phyloP scores from a whole-genome alignment of 148 eudicot genomes.

The Euryodendron excelsum region DNA sequence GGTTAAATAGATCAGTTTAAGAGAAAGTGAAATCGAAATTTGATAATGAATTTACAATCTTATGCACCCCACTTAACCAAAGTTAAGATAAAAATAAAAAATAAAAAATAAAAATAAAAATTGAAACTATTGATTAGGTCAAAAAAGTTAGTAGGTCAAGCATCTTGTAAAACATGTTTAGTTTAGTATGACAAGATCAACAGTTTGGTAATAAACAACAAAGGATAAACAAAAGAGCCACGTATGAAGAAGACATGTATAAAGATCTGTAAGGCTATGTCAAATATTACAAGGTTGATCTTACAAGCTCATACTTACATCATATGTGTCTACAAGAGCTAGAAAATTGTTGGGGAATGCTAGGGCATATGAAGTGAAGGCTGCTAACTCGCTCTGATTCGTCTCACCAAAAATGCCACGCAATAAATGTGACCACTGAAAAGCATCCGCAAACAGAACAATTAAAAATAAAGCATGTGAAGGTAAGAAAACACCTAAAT shows the following conservation, averaged over 20 bases:
- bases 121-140: neutral
- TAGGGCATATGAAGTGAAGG: conserved; percentile 89
- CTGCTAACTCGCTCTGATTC: conserved; percentile 93
- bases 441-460: conserved; percentile 15
- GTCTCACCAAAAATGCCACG: conserved; percentile 73
- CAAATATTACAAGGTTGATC: neutral
- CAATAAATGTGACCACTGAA: conserved; percentile 58
- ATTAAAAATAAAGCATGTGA: neutral
- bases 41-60: conserved; percentile 3
- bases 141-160: neutral
- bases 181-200: neutral
- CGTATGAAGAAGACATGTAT: neutral
- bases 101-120: neutral
- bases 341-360: conserved; percentile 84
- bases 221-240: neutral
- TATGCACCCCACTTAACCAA: neutral
- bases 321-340: conserved; percentile 98
- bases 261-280: neutral
- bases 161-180: neutral
- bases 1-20: neutral
- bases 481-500: neutral
- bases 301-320: conserved; percentile 58
- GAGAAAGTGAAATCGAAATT: neutral
- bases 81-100: neutral
- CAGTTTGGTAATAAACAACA: conserved; percentile 1